Conservation (phyloP, 306 rosid genomes). For the Malus orientalis region DNA sequence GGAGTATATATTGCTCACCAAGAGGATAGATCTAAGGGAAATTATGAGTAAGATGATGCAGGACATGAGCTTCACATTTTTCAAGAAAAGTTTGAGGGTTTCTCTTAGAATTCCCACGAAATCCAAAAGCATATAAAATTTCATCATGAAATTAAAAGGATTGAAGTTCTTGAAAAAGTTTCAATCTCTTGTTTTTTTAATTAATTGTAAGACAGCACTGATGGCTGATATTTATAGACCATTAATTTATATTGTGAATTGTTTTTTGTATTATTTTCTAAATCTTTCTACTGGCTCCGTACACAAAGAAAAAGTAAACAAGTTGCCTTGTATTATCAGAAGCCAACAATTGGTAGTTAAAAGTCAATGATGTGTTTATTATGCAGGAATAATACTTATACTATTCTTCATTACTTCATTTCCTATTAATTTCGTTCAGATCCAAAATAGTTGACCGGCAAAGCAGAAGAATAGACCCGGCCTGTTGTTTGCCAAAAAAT, state of each 20-base stretch:
- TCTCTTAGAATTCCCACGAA: background rate
- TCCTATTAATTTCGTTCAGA: background rate
- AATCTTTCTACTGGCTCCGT: background rate
- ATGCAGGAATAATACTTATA: background rate
- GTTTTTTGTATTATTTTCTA: no score
- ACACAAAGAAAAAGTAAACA: background rate
- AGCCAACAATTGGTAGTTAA: background rate
- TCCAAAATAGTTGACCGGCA: background rate
- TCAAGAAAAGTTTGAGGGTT: conserved; percentile 6
- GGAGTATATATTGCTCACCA: background rate
- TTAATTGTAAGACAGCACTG: background rate
- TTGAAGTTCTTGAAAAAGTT: background rate
- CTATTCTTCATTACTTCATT: background rate
- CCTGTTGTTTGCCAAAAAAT: no score
- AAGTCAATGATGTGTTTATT: background rate
- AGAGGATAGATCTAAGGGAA: background rate
- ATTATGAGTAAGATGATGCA: conserved; percentile 1
- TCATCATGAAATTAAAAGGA: background rate
- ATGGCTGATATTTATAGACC: background rate
- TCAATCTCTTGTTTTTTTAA: no score
- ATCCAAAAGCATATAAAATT: background rate
- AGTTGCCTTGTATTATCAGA: background rate
- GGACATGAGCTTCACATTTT: conserved; percentile 10
- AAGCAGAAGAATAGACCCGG: background rate
- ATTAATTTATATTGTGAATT: background rate